Evolutionary conservation across 331 rosid species (phyloP).

Genomic region (Quercus lobata): DNA sequence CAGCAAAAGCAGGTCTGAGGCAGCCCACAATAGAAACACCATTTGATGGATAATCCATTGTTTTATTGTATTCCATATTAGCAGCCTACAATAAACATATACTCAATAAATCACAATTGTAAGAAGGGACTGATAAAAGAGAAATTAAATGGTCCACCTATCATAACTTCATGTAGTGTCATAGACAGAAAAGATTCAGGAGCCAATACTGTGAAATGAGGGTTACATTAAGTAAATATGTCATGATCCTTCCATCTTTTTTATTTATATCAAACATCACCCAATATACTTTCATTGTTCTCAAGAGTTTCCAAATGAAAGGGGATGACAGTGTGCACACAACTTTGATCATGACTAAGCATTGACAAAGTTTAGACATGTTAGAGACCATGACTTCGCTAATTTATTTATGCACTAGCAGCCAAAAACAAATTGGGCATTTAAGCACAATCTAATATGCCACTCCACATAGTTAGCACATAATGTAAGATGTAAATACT

Average conservation of each 20-base stretch:
- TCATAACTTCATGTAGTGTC: conserved; percentile 1
- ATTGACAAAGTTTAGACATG: neutral
- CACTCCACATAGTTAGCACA: neutral
- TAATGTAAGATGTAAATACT: neutral
- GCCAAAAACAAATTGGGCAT: neutral
- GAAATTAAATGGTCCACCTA: neutral
- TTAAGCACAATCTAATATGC: neutral
- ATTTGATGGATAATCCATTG: conserved; percentile 78
- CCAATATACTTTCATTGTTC: neutral
- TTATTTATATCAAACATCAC: neutral
- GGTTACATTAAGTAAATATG: neutral
- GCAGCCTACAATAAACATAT: conserved; percentile 50
- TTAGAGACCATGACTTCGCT: neutral
- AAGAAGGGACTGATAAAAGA: neutral
- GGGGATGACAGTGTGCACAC: neutral
- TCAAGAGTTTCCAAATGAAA: neutral
- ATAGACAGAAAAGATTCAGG: neutral
- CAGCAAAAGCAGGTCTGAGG: conserved; percentile 74
- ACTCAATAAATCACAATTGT: conserved; percentile 20
- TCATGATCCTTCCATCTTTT: neutral
- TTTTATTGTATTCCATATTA: conserved; percentile 44
- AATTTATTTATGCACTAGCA: neutral
- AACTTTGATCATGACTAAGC: neutral
- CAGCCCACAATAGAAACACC: conserved; percentile 86
- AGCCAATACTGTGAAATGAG: neutral